A percentile compares a stretch with the other conserved stretches of the same genome.
phyloP scores from a whole-genome alignment of 2,329 filamentous ascomycete genomes.

The Chaetothyriales sp. region DNA sequence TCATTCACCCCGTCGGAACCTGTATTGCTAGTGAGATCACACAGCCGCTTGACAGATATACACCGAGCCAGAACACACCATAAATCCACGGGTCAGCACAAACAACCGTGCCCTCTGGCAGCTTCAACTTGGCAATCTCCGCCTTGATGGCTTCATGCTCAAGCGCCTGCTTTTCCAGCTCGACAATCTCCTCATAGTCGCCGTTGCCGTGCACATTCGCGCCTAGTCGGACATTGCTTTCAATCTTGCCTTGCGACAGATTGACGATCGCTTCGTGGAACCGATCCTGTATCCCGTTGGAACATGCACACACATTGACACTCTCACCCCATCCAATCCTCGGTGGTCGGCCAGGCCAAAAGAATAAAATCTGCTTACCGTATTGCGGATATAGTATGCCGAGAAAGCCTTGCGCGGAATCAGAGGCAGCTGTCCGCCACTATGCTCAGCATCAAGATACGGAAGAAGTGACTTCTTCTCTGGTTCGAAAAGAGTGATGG shows the following conservation, averaged over 20 bases:
- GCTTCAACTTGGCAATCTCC: slow-evolving; percentile 45
- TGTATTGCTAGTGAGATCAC: slow-evolving; percentile 13
- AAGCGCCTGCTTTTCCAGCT: slow-evolving; percentile 43
- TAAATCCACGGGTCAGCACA: slow-evolving; percentile 60
- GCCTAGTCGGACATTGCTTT: slow-evolving; percentile 38
- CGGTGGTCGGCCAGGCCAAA: too few relatives aligned
- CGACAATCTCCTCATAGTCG: slow-evolving; percentile 47
- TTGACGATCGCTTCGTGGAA: slow-evolving; percentile 44
- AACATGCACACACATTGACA: slow-evolving; percentile 22
- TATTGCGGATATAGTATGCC: slow-evolving; percentile 38
- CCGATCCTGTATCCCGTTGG: slow-evolving; percentile 29
- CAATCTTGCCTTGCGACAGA: slow-evolving; percentile 33
- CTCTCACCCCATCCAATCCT: slow-evolving; percentile 25
- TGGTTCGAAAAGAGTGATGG: slow-evolving; percentile 53
- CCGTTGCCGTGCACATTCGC: slow-evolving; percentile 41
- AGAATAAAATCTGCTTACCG: slow-evolving; percentile 34
- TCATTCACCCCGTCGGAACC: slow-evolving; percentile 41
- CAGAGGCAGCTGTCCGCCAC: slow-evolving; percentile 34
- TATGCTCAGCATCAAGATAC: slow-evolving; percentile 52
- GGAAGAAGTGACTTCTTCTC: slow-evolving; percentile 44
- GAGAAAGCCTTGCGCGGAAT: slow-evolving; percentile 40
- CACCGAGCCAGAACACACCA: slow-evolving; percentile 23
- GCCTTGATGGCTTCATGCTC: slow-evolving; percentile 43
- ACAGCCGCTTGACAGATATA: neutral
- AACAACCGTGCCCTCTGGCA: slow-evolving; percentile 43